Evolutionary conservation across 2,329 filamentous ascomycete species (phyloP), one percentile per base, ranked within the genome.

Genomic region (Claviceps purpurea): DNA sequence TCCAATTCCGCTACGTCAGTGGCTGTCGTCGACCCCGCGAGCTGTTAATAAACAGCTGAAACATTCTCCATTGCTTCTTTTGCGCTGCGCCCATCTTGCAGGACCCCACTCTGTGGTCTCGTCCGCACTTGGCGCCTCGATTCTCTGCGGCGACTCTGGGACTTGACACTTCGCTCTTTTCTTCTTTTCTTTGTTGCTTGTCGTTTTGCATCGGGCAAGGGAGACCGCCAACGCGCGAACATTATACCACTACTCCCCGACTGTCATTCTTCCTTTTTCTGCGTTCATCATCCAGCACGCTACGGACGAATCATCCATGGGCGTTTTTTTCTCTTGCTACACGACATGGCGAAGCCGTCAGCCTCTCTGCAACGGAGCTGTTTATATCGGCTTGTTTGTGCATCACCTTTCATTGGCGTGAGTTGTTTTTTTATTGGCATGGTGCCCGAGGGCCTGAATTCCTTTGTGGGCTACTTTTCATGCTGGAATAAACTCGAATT

Each of bases 231-330:
- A 53, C 47, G 48, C 30, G 20, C 26, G 46, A 39, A 42, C n/a
- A 45, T 24, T 49, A 54, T 52, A 53, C 53, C 43, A 47, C 43
- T 47, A 43, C 37, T 52, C 34, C 48, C 38, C 37, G 50, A 37
- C 24, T 30, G 22, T 51, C 4, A 26, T 42, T 38, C 16, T 39
- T 38, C 22, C 20, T 43, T 38, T 18, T 46, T 34, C 34, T 38
- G 42, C 41, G 16, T n/a, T 26, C 22, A 41, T 44, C 49, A 38
- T n/a, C 30, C 11, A 44, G 10, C 26, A 50, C 14, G 3, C 26
- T 49, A 26, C 42, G 48, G 56, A 54, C 53, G 39, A 48, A 45
- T 50, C 38, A 50, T 51, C 51, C n/a, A 18, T 50, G 22, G 56
- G 56, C 55, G 56, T 56, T 57, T 46, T 50, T 20, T 43, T 24